These are phyloP conservation scores for Polytolypa hystricis DNA, from an alignment of 2,329 filamentous ascomycete species.

Conservation along the genomic window DNA sequence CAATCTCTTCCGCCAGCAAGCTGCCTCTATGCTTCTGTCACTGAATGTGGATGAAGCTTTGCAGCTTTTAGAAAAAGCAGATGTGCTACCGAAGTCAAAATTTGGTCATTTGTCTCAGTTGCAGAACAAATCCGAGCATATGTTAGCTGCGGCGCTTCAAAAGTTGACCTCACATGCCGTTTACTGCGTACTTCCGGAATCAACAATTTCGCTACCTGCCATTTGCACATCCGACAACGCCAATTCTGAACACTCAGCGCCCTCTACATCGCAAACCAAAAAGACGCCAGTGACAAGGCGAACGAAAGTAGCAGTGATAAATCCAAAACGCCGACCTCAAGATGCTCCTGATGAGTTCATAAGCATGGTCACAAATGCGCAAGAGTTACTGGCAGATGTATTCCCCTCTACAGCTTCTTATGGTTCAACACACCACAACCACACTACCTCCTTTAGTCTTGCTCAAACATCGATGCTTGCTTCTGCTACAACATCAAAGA, in stretches of 20 bases:
- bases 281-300: slow-evolving; percentile 1
- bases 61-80: slow-evolving; percentile 36
- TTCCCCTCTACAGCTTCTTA: slow-evolving; percentile 23
- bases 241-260: slow-evolving; percentile 18
- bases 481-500: slow-evolving; percentile 22
- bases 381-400: slow-evolving; percentile 22
- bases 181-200: slow-evolving; percentile 83
- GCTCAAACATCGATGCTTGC: slow-evolving; percentile 33
- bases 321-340: slow-evolving; percentile 18
- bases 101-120: slow-evolving; percentile 52
- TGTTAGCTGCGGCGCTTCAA: slow-evolving; percentile 29
- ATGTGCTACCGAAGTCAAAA: slow-evolving; percentile 26
- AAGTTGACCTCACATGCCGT: slow-evolving; percentile 66
- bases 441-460: slow-evolving; percentile 28
- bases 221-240: slow-evolving; percentile 37
- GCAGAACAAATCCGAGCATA: slow-evolving; percentile 27
- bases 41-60: slow-evolving; percentile 49
- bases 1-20: slow-evolving; percentile 36
- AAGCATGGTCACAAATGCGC: slow-evolving; percentile 26
- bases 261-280: slow-evolving; percentile 15
- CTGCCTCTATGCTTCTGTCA: slow-evolving; percentile 24
- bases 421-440: slow-evolving; percentile 30
- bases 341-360: slow-evolving; percentile 25
- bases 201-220: slow-evolving; percentile 76
- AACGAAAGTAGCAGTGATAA: slow-evolving; percentile 19